phyloP scores from a whole-genome alignment of 2,329 filamentous ascomycete genomes.

The Epichloe amarillans region DNA sequence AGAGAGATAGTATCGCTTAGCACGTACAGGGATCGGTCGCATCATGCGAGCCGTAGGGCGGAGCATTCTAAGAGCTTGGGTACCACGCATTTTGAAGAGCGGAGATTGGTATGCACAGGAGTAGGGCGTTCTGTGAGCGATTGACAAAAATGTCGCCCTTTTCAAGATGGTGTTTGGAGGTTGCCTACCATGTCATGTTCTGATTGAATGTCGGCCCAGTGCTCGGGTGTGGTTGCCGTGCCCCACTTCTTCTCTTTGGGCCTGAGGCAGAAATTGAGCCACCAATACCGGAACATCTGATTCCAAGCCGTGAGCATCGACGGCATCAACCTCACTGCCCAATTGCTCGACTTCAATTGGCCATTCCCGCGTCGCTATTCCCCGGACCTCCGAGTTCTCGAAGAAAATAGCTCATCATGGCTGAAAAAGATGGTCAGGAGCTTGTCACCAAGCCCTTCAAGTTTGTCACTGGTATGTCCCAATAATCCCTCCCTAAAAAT shows the following conservation, averaged over 20 bases:
- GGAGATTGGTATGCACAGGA: conserved; percentile 7
- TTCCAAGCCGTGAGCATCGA: conserved; percentile 24
- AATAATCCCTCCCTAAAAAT: conserved; percentile 24
- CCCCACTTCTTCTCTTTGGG: conserved; percentile 22
- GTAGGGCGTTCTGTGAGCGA: conserved; percentile 15
- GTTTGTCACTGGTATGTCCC: conserved; percentile 88
- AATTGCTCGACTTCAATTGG: conserved; percentile 11
- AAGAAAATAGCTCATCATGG: conserved; percentile 53
- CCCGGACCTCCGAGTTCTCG: conserved; percentile 14
- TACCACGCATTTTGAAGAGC: conserved; percentile 46
- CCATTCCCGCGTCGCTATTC: conserved; percentile 6
- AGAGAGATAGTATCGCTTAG: neutral
- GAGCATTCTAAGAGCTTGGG: conserved; percentile 53
- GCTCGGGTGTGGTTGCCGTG: conserved; percentile 20
- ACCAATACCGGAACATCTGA: conserved; percentile 26
- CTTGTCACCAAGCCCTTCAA: conserved; percentile 97
- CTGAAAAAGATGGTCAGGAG: conserved; percentile 68
- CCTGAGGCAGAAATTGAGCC: conserved; percentile 27
- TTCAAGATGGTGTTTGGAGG: conserved; percentile 17
- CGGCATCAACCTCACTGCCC: conserved; percentile 14
- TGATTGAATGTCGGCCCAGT: conserved; percentile 22
- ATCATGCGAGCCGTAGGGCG: conserved; percentile 53
- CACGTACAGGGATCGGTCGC: conserved; percentile 57
- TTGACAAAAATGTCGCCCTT: conserved; percentile 17
- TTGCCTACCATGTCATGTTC: conserved; percentile 23